A percentile compares a stretch with the other conserved stretches of the same genome.
Conservation (phyloP, 441 rosid species). For the Syzygium syzygioides region DNA sequence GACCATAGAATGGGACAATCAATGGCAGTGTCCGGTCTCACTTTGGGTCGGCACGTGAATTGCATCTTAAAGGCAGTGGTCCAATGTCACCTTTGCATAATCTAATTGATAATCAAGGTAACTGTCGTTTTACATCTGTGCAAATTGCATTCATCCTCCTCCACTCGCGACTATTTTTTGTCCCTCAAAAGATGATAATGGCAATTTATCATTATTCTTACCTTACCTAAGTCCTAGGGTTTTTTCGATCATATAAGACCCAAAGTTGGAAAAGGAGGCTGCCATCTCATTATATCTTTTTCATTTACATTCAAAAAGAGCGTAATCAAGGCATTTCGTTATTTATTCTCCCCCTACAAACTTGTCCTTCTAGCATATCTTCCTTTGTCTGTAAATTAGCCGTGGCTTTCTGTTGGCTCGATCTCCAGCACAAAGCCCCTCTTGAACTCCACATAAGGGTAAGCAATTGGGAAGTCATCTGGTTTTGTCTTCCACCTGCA, state of each 20-base stretch:
- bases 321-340: background rate
- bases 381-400: background rate
- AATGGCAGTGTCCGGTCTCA: background rate
- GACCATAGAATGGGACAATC: background rate
- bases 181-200: background rate
- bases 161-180: background rate
- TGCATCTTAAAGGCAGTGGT: background rate
- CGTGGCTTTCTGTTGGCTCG: constrained; percentile 10
- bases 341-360: background rate
- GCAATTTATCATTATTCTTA: background rate
- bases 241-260: background rate
- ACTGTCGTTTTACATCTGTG: background rate
- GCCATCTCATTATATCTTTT: background rate
- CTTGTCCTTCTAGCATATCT: background rate
- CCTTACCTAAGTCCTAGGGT: background rate
- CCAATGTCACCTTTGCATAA: background rate
- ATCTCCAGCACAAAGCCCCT: constrained; percentile 62
- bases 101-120: background rate
- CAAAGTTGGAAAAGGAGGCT: background rate
- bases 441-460: constrained; percentile 73
- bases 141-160: background rate
- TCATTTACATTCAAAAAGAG: background rate
- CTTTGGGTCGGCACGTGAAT: background rate
- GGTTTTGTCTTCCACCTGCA: constrained; percentile 56
- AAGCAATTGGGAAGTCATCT: constrained; percentile 69